phyloP scores from a whole-genome alignment of 1,139 yeast genomes.

The Zygosaccharomyces sapae region DNA sequence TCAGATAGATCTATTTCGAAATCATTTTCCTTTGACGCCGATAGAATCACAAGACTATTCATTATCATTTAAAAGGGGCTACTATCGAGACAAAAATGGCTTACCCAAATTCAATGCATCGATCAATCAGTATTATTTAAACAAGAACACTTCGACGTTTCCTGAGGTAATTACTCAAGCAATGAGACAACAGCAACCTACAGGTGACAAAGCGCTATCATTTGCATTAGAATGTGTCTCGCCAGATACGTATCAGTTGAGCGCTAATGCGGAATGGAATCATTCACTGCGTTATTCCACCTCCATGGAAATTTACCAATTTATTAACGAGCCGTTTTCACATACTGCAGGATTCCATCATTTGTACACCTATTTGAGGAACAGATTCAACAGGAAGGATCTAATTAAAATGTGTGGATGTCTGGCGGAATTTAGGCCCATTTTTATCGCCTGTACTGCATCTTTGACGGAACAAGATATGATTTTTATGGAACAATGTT shows the following conservation, averaged over 20 bases:
- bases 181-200: neutral
- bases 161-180: conserved; percentile 24
- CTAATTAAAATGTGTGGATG: conserved; percentile 80
- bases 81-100: conserved; percentile 18
- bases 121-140: conserved; percentile 33
- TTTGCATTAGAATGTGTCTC: conserved; percentile 29
- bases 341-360: conserved; percentile 91
- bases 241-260: conserved; percentile 18
- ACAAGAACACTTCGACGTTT: conserved; percentile 21
- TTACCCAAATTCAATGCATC: conserved; percentile 16
- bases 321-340: conserved; percentile 69
- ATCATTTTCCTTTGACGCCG: conserved; percentile 33
- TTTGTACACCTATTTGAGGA: conserved; percentile 65
- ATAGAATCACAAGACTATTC: conserved; percentile 17
- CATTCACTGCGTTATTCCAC: conserved; percentile 48
- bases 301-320: conserved; percentile 77
- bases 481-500: conserved; percentile 93
- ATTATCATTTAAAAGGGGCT: conserved; percentile 24
- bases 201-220: conserved; percentile 18
- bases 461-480: conserved; percentile 84
- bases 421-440: conserved; percentile 86
- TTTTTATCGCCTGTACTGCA: conserved; percentile 88
- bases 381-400: conserved; percentile 65
- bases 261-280: conserved; percentile 33
- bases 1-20: conserved; percentile 26